Evolutionary conservation across 129 eudicot species (phyloP).

Genomic region (sunflower (Helianthus annuus)): DNA sequence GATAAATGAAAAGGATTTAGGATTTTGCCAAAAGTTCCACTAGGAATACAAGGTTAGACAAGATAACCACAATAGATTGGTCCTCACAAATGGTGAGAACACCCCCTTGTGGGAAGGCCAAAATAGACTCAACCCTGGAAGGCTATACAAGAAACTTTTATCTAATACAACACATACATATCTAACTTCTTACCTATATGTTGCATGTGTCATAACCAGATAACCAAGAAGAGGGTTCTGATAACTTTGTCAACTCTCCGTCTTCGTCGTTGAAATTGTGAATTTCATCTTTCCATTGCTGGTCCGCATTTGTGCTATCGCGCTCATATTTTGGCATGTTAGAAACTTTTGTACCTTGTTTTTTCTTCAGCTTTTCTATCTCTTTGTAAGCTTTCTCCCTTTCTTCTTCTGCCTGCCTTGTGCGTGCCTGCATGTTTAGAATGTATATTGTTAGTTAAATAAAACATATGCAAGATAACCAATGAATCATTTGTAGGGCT

Average conservation of each 20-base stretch:
- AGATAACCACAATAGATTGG: slow-evolving; percentile 18
- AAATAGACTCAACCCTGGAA: slow-evolving; percentile 17
- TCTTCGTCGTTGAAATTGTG: slow-evolving; percentile 44
- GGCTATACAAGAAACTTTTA: slow-evolving; percentile 22
- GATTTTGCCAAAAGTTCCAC: slow-evolving; percentile 11
- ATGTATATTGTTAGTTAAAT: background rate
- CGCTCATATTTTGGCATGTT: slow-evolving; percentile 27
- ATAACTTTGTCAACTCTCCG: slow-evolving; percentile 45
- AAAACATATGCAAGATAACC: background rate
- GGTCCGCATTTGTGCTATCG: slow-evolving; percentile 28
- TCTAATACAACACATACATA: slow-evolving; percentile 1
- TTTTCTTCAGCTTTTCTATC: slow-evolving; percentile 62
- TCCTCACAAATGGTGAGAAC: slow-evolving; percentile 47
- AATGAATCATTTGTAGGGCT: too few species aligned
- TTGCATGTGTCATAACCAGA: slow-evolving; percentile 88
- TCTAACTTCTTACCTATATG: slow-evolving; percentile 37
- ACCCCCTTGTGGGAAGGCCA: slow-evolving; percentile 10
- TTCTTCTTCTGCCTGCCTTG: slow-evolving; percentile 66
- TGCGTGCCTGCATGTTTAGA: slow-evolving; percentile 58
- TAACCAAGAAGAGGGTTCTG: slow-evolving; percentile 73
- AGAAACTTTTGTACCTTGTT: slow-evolving; percentile 41
- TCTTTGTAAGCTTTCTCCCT: slow-evolving; percentile 65
- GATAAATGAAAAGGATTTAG: background rate
- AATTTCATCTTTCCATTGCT: slow-evolving; percentile 62
- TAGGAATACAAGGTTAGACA: slow-evolving; percentile 14